These are phyloP conservation scores for Lentinula sp. DNA, from an alignment of 768 basidiomycete species.

Conservation along the genomic window DNA sequence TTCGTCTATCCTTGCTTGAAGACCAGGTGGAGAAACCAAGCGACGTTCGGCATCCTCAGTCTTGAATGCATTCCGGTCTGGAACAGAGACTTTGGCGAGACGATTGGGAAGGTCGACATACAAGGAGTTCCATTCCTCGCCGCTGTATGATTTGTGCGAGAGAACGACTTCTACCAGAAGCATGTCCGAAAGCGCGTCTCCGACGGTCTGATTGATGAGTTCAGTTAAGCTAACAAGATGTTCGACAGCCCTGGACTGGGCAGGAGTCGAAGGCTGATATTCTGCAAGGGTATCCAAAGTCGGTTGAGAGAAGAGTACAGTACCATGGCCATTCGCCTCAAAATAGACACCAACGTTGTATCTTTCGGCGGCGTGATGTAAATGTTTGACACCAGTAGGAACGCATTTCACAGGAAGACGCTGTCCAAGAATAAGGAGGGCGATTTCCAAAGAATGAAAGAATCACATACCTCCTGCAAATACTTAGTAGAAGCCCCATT, in stretches of 20 bases:
- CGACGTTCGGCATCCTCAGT: conserved; percentile 93
- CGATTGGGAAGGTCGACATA: conserved; percentile 94
- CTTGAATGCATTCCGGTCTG: conserved; percentile 75
- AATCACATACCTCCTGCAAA: conserved; percentile 58
- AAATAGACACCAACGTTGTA: conserved; percentile 98
- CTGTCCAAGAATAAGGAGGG: conserved; percentile 32
- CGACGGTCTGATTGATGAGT: conserved; percentile 96
- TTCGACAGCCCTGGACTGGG: conserved; percentile 73
- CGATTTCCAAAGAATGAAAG: background rate
- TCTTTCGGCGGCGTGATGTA: conserved; percentile 94
- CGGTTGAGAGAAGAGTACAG: conserved; percentile 83
- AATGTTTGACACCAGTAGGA: conserved; percentile 94
- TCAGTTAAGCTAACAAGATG: conserved; percentile 73
- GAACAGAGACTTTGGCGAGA: conserved; percentile 87
- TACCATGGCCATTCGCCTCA: conserved; percentile 98
- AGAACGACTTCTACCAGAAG: conserved; percentile 92
- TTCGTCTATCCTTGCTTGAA: conserved; percentile 81
- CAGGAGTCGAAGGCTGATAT: conserved; percentile 73
- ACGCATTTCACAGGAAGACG: conserved; percentile 93
- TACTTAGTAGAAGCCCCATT: conserved; percentile 97
- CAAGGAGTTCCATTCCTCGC: conserved; percentile 84
- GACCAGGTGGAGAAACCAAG: conserved; percentile 68
- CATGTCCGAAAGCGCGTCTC: conserved; percentile 94
- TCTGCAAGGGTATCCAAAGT: conserved; percentile 56
- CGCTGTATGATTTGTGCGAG: conserved; percentile 80